Percentiles rank a stretch among this genome's conserved stretches.
Evolutionary conservation across 2,329 filamentous ascomycete species (phyloP).

Genomic region (Exophiala xenobiotica): DNA sequence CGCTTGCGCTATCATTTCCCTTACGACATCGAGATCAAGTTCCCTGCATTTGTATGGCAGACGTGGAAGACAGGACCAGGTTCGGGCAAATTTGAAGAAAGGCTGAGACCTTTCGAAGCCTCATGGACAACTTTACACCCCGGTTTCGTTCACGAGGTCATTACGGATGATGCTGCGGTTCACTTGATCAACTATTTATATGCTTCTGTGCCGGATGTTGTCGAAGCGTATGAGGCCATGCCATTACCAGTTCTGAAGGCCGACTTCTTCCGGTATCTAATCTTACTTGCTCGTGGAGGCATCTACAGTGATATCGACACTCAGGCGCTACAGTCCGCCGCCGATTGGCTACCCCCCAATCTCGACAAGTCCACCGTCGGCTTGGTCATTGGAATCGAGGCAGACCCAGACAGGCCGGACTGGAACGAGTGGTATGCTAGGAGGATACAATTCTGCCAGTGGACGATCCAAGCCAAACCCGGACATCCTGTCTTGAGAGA

Average conservation of each 20-base stretch:
- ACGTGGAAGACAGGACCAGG: slow-evolving; percentile 90
- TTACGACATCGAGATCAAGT: slow-evolving; percentile 83
- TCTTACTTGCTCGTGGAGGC: slow-evolving; percentile 73
- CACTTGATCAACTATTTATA: slow-evolving; percentile 85
- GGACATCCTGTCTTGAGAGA: slow-evolving; percentile 90
- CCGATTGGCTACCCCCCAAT: slow-evolving; percentile 79
- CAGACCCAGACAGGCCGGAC: slow-evolving; percentile 87
- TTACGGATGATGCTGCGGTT: slow-evolving; percentile 83
- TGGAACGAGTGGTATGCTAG: slow-evolving; percentile 97
- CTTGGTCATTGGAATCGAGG: slow-evolving; percentile 90
- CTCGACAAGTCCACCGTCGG: slow-evolving; percentile 78
- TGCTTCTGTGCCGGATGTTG: slow-evolving; percentile 73
- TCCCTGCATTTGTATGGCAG: slow-evolving; percentile 98
- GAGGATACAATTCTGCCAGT: slow-evolving; percentile 96
- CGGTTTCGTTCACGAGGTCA: slow-evolving; percentile 91
- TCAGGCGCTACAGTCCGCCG: slow-evolving; percentile 73
- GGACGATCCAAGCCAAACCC: slow-evolving; percentile 95
- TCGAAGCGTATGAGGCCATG: slow-evolving; percentile 72
- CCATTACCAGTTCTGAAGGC: slow-evolving; percentile 75
- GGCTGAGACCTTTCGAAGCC: slow-evolving; percentile 78
- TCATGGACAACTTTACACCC: slow-evolving; percentile 88
- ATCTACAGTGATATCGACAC: slow-evolving; percentile 95
- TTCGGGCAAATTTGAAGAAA: slow-evolving; percentile 69
- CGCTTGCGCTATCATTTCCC: slow-evolving; percentile 90
- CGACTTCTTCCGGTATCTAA: slow-evolving; percentile 74